Evolutionary conservation across 257 asterid species (phyloP), one percentile per base, ranked within the genome.

Genomic region (Paraleonurus japonicus): DNA sequence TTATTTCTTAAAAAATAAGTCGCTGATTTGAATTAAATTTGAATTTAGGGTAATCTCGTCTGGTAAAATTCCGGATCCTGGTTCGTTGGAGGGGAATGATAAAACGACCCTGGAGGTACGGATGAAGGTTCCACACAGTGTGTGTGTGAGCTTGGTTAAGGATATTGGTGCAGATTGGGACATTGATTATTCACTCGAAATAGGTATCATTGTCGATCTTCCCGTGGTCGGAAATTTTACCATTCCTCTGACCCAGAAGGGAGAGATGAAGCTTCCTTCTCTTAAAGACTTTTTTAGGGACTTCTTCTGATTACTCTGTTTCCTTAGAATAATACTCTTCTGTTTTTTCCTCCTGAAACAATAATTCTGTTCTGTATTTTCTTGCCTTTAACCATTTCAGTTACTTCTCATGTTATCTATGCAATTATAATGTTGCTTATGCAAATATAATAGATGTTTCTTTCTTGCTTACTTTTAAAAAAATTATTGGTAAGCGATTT

Each of bases 101-200:
- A 81, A 74, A 3, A 92, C 96, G 16, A 12, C 78, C 59, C 13
- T 92, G 58, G 87, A 84, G 7, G 95, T 88, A 32, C 72, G 32
- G 15, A 74, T 83, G 35, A 85, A 84, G 76, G 96, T 90, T 55
- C 81, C 96, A 1, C 90, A 90, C 85, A 83, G 73, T 54, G 85
- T 84, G 73, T 7, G 88, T 75, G 61, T 75, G 82, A 90, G 86
- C 71, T 82, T 92, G 80, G 82, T 81, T 3, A 88, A 76, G 81
- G 96, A 92, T 76, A 59, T 92, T 17, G 89, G 87, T 1, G 82
- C 84, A 10, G 96, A 92, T 75, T 88, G 96, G 96, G 96, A 89
- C 67, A 69, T 92, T 2, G 96, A 89, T 62, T 92, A 89, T 70
- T 55, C 74, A 0, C 45, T 92, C 1, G 85, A 88, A 0, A 22